phyloP scores from a whole-genome alignment of 768 basidiomycete species.

The Leccinum subgranulosum region DNA sequence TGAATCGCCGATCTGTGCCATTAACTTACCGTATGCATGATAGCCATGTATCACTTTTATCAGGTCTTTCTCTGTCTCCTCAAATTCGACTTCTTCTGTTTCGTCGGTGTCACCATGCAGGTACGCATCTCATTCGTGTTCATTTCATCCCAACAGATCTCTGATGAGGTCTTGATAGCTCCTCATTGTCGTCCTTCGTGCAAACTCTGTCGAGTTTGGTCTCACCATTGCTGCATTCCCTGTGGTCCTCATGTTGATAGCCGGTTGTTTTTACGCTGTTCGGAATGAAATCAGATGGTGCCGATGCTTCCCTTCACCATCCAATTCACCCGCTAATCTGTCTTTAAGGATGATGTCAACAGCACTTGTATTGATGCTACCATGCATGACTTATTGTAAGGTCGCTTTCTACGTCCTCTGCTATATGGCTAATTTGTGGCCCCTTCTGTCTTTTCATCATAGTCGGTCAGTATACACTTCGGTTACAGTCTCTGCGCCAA shows the following conservation, averaged over 20 bases:
- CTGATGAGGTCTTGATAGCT: conserved; percentile 44
- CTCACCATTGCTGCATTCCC: conserved; percentile 83
- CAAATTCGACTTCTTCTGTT: conserved; percentile 89
- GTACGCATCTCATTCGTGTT: conserved; percentile 31
- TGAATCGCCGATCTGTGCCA: neutral
- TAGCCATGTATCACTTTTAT: conserved; percentile 87
- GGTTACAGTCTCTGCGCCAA: neutral
- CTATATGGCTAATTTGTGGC: conserved; percentile 1
- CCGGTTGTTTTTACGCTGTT: conserved; percentile 65
- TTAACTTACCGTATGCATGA: conserved; percentile 5
- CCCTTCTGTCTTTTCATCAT: neutral
- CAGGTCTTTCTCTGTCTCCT: conserved; percentile 85
- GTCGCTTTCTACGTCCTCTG: conserved; percentile 2
- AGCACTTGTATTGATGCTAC: conserved; percentile 74
- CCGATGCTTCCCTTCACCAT: conserved; percentile 14
- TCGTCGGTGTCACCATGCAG: conserved; percentile 87
- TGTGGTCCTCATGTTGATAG: conserved; percentile 64
- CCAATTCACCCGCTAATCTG: conserved; percentile 2
- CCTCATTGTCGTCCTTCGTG: conserved; percentile 70
- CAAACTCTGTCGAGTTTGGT: conserved; percentile 71
- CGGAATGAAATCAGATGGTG: conserved; percentile 81
- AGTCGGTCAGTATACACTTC: conserved; percentile 27
- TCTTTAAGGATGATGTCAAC: conserved; percentile 58
- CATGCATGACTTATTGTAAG: conserved; percentile 76
- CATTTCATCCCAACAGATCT: neutral